These are phyloP conservation scores for Tricholoma sp. DNA, from an alignment of 768 basidiomycete species.

Conservation along the genomic window DNA sequence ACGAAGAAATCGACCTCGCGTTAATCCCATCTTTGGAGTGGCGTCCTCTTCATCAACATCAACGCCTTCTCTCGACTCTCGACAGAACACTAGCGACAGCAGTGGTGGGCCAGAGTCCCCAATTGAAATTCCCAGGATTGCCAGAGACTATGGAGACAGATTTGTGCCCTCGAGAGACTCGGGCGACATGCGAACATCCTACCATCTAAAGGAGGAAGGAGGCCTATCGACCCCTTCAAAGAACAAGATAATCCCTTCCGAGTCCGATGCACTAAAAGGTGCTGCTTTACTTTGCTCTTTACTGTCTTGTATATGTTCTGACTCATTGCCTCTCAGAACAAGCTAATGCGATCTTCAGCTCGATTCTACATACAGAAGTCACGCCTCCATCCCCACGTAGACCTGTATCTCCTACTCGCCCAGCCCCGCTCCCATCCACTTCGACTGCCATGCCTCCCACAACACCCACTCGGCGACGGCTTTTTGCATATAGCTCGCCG, in stretches of 20 bases:
- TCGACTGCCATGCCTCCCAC: constrained; percentile 38
- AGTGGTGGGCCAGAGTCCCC: constrained; percentile 40
- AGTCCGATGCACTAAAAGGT: constrained; percentile 78
- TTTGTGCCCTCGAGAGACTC: constrained; percentile 66
- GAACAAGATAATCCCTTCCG: constrained; percentile 58
- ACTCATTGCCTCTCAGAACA: constrained; percentile 47
- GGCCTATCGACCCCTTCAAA: constrained; percentile 58
- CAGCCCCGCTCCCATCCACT: constrained; percentile 32
- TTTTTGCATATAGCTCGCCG: constrained; percentile 67
- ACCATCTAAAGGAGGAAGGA: constrained; percentile 57
- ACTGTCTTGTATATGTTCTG: not conserved
- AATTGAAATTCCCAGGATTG: constrained; percentile 29
- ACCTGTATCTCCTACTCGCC: constrained; percentile 57
- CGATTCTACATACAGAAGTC: constrained; percentile 73
- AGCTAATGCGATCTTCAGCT: constrained; percentile 78
- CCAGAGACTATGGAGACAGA: constrained; percentile 52
- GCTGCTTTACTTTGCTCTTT: constrained; percentile 8
- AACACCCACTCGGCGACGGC: constrained; percentile 52
- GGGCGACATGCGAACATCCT: constrained; percentile 62
- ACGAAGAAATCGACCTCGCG: constrained; percentile 45
- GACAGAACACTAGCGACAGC: constrained; percentile 51
- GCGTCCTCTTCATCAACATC: constrained; percentile 26
- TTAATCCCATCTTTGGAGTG: constrained; percentile 51
- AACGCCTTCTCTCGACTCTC: constrained; percentile 54
- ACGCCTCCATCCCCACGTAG: constrained; percentile 64